Base-by-base conservation (phyloP, 169 alveolate genomes). In the Eimeria acervulina region DNA sequence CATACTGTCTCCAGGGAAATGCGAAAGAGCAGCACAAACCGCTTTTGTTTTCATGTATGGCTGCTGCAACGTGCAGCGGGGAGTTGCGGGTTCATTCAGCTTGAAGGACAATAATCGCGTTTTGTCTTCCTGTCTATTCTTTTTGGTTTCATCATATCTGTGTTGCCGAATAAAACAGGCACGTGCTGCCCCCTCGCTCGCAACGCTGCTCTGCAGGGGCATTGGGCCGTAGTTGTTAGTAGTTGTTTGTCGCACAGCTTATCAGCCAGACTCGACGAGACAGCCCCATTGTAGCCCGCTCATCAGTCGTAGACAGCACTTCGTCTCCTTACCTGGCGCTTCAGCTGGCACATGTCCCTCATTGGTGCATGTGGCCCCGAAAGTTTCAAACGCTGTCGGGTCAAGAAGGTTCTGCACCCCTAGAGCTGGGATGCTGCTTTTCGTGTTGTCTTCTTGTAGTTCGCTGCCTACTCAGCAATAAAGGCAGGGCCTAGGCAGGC, bases 61-160 rank as follows among this genome's bases (percentile, higher is more conserved):
- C 28, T 72, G 83, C 83, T 72, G 52, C 47, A 72, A 72, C 83
- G 10, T 72, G 83, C 83, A 72, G 51, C 83, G 51, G 78, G 78
- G 21, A 72, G 21, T 33, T 31, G 52, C 5, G 52, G 13, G 31
- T 72, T 72, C 52, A 72, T 2, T 72, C 4, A 72, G 36, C 28
- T 36, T 72, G 83, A 72, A 72, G 52, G 36, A 33, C 83, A 72
- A 36, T 51, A 36, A 72, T 36, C 83, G 15, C 31, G 28, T 72
- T 21, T 72, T 72, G 52, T 36, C 83, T 72, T 33, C 26, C 47
- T 36, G 83, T 38, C 83, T 21, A 72, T 36, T 72, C 83, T 72
- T 72, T 72, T 72, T 72, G 83, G 31, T n/a, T 72, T n/a, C n/a
- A 6, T 72, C 52, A 19, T 72, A 15, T 72, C 17, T 28, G 51